Conservation (phyloP, 2,329 filamentous ascomycete species). For the Fusarium pininemorale region DNA sequence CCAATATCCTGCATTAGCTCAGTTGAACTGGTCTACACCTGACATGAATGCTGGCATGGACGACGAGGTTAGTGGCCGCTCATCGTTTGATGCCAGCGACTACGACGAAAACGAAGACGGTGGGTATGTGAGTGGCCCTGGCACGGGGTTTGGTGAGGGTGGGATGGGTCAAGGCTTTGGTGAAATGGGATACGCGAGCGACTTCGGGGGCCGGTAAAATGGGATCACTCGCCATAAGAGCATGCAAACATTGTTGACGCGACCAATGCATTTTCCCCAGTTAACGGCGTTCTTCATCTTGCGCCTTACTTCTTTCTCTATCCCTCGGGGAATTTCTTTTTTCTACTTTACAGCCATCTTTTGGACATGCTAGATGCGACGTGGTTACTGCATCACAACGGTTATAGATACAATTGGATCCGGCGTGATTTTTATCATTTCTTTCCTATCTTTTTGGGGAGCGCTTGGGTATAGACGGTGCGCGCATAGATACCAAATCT, state of each 20-base stretch:
- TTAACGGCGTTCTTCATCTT: conserved; percentile 19
- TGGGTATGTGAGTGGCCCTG: conserved; percentile 72
- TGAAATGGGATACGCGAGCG: conserved; percentile 44
- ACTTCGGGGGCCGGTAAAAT: conserved; percentile 40
- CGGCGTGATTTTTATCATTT: conserved; percentile 6
- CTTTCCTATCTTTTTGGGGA: conserved; percentile 3
- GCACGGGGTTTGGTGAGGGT: conserved; percentile 67
- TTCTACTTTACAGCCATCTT: conserved; percentile 17
- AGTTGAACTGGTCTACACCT: conserved; percentile 78
- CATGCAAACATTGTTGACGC: conserved; percentile 2
- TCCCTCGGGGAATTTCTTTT: neutral
- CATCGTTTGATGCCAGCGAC: conserved; percentile 84
- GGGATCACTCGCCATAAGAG: neutral
- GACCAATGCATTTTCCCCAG: conserved; percentile 17
- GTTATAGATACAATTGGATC: conserved; percentile 14
- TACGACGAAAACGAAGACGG: conserved; percentile 78
- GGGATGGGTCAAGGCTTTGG: conserved; percentile 64
- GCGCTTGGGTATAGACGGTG: conserved; percentile 41
- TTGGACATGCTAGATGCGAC: conserved; percentile 26
- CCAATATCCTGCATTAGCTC: conserved; percentile 93
- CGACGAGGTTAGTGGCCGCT: conserved; percentile 79
- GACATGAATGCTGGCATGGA: conserved; percentile 77
- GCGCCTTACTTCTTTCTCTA: neutral
- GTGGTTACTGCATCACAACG: conserved; percentile 15
- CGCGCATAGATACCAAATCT: conserved; percentile 45